phyloP scores from a whole-genome alignment of 148 eudicot species.

The Rhododendron simsii region DNA sequence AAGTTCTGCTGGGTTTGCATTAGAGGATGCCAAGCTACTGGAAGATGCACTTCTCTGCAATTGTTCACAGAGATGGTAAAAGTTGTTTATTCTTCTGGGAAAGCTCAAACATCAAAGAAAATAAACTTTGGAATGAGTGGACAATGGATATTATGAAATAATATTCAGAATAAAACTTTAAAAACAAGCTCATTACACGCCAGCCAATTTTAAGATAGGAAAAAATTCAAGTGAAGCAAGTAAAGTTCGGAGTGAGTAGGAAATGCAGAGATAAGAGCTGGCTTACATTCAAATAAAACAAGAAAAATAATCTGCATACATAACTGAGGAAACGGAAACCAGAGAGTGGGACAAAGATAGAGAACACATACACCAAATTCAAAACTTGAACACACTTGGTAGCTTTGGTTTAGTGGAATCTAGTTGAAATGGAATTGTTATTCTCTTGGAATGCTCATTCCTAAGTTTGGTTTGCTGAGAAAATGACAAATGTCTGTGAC shows the following conservation, averaged over 20 bases:
- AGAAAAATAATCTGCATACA: background rate
- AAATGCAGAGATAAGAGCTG: background rate
- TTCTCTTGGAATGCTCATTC: background rate
- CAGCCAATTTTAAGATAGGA: background rate
- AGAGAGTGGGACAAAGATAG: background rate
- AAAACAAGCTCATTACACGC: background rate
- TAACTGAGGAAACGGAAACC: background rate
- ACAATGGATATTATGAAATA: background rate
- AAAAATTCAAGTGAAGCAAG: background rate
- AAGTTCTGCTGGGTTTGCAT: conserved; percentile 57
- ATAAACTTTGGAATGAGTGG: background rate
- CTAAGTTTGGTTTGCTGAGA: background rate
- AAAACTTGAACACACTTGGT: background rate
- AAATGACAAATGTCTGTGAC: background rate
- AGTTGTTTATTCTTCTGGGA: background rate
- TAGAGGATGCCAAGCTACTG: conserved; percentile 81
- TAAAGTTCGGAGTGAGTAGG: background rate
- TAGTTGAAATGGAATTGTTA: background rate
- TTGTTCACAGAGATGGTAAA: background rate
- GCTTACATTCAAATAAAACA: background rate
- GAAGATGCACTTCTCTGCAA: conserved; percentile 86
- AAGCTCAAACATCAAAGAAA: background rate
- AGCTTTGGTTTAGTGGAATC: background rate
- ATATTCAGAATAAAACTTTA: too few species aligned
- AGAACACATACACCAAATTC: background rate